Base-by-base conservation (phyloP, 2,329 filamentous ascomycete species). In the Alternaria gansuensis region DNA sequence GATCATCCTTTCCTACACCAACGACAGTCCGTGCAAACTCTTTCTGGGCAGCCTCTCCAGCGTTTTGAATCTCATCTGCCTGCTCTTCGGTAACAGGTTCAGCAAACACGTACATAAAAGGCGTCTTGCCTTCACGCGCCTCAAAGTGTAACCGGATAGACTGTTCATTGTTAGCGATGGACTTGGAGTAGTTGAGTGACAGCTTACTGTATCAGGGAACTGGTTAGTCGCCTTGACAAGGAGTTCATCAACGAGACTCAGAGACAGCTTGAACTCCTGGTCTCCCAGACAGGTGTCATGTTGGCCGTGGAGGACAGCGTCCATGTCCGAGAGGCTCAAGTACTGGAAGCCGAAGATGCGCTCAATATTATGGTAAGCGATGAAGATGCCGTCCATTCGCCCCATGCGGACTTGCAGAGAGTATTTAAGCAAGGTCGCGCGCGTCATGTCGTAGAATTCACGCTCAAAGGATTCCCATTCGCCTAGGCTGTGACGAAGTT, bases 321-420 rank as follows among this genome's bases (percentile, higher is more conserved):
- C 95, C 90, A 99, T 93, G 73, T 99, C 95, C 4, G 86, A 75
- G 13, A 98, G 79, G 59, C 88, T 88, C 60, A 99, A 85, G 75
- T 99, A 99, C 77, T 99, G 95, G 77, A 99, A 99, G 5, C 95
- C 95, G 74, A 99, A 99, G 49, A 99, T 96, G 54, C 93, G 90
- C 77, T 93, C 85, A 2, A 93, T 91, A 75, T 99, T 99, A 81
- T 99, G 95, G 75, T 88, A 99, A 2, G 95, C 95, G 23, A 98
- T 91, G 73, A 98, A 99, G 49, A 98, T 97, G 53, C 95, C 95
- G 74, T 99, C 94, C 96, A 99, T 99, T 49, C 93, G 88, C 17
- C 96, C 95, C 87, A 99, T 96, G 43, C 95, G 91, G 28, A 94
- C 96, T 78, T 99, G 95, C 29, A 99, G 83, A 9, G 93, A 97